Evolutionary conservation across 73 alveolate genomes (phyloP), one percentile per base, ranked within the genome.

Genomic region (Halteria grandinella): DNA sequence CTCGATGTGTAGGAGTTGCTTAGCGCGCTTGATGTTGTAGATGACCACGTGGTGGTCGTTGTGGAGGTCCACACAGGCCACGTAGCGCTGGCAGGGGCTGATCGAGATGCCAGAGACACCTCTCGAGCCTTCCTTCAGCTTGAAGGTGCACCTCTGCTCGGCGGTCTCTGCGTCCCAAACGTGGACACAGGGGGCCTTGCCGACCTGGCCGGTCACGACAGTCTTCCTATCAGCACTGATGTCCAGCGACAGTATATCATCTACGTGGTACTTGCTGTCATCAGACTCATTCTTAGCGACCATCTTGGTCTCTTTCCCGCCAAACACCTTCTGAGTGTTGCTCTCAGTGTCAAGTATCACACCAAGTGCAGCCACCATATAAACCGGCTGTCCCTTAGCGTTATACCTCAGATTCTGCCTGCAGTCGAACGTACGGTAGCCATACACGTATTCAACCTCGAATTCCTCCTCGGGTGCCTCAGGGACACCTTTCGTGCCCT

Each of bases 281-380:
- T 55, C 86, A 8, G 77, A 69, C 15, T 32, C 59, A 21, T 69
- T 84, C 74, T 57, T 62, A 21, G 83, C 85, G 11, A 31, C 58
- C 75, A 41, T 54, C 37, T 45, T 63, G 21, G 62, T 82, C 79
- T 78, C 87, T 4, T 84, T 92, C 14, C 94, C 97, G 7, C 97
- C 97, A 45, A 91, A 93, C 69, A 90, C 70, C 41, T 73, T 44
- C 81, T 88, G 90, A 48, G 78, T 88, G 55, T 91, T 77, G 57
- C 78, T 53, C 57, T 71, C 89, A 48, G 49, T 71, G 69, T 93
- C 91, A 40, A 85, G 88, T 55, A 95, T 96, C 5, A 93, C 87
- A 14, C 99, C 99, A 4, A 95, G 86, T 8, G 99, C 98, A 11
- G 99, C 99, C 23, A 94, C 84, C 92, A 89, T 92, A 74, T 91